Evolutionary conservation across 306 rosid genomes (phyloP).

Genomic region (Trifolium pratense): DNA sequence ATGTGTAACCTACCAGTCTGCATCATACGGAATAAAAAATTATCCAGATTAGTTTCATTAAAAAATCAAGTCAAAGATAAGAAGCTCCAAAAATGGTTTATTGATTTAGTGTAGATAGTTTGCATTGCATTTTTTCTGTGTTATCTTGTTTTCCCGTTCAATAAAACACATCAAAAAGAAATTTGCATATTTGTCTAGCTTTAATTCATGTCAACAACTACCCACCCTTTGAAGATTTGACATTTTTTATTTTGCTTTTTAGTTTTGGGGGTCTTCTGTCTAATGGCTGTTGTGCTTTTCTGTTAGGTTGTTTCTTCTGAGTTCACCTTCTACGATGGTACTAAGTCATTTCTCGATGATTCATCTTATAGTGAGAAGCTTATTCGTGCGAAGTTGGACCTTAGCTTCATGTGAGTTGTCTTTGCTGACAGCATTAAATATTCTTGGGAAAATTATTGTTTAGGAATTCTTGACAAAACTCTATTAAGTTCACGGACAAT

Average conservation of each 20-base stretch:
- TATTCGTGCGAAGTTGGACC: conserved; percentile 95
- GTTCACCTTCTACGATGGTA: conserved; percentile 93
- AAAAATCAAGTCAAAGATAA: background rate
- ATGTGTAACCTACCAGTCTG: background rate
- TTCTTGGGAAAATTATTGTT: conserved; percentile 25
- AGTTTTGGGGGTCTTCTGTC: conserved; percentile 10
- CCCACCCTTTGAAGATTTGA: conserved; percentile 19
- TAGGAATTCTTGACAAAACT: conserved; percentile 30
- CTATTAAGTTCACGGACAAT: conserved; percentile 20
- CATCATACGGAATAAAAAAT: conserved; percentile 18
- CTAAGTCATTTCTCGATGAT: conserved; percentile 88
- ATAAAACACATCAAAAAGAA: background rate
- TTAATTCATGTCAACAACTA: conserved; percentile 9
- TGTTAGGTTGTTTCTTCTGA: conserved; percentile 90
- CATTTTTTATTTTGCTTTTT: background rate
- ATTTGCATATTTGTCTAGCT: background rate
- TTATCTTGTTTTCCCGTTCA: conserved; percentile 1
- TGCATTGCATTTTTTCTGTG: conserved; percentile 27
- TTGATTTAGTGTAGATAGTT: conserved; percentile 9
- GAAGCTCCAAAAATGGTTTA: conserved; percentile 30
- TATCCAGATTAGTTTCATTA: conserved; percentile 5
- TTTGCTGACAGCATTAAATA: background rate
- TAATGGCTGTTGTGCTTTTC: conserved; percentile 38
- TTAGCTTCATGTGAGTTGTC: conserved; percentile 89
- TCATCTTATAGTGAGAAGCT: conserved; percentile 87